Conservation (phyloP, 805 yeast species). For the Metschnikowia drakensbergensis region DNA sequence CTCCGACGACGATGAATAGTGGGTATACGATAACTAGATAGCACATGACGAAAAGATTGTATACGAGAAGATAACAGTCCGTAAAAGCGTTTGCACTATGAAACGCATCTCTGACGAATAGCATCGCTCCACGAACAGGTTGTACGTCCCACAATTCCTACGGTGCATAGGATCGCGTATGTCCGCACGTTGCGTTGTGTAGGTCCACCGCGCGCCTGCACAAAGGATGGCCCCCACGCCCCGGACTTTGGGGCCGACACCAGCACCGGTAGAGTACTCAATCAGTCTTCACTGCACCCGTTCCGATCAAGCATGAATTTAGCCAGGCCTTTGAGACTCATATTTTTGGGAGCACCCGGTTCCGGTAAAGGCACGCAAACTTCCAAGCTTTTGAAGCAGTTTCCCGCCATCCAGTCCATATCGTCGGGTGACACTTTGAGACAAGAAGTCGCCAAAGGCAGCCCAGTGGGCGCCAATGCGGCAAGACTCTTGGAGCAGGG, state of each 20-base stretch:
- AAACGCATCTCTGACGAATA: too few species aligned
- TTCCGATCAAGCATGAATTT: constrained; percentile 4
- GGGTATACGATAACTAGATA: background rate
- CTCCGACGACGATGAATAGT: constrained; percentile 48
- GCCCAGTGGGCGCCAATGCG: constrained; percentile 58
- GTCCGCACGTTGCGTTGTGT: too few species aligned
- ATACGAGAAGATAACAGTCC: too few species aligned
- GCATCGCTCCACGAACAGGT: too few species aligned
- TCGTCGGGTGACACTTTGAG: constrained; percentile 86
- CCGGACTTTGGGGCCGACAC: too few species aligned
- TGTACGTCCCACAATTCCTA: too few species aligned
- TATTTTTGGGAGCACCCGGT: constrained; percentile 91
- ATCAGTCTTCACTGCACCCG: background rate
- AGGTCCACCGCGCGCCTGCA: background rate
- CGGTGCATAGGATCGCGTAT: too few species aligned
- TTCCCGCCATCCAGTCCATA: constrained; percentile 53
- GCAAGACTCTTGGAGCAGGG: constrained; percentile 58
- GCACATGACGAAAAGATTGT: too few species aligned
- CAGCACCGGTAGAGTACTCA: background rate
- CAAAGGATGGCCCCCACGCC: background rate
- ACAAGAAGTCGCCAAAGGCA: constrained; percentile 51
- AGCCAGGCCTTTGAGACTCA: constrained; percentile 40
- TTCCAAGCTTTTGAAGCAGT: constrained; percentile 51
- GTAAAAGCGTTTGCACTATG: too few species aligned
- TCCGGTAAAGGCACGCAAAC: constrained; percentile 94